A percentile compares a stretch with the other conserved stretches of the same genome.
These are phyloP conservation scores for Schizochytrium sp. DNA, from an alignment of 108 stramenopile species.

Conservation along the genomic window DNA sequence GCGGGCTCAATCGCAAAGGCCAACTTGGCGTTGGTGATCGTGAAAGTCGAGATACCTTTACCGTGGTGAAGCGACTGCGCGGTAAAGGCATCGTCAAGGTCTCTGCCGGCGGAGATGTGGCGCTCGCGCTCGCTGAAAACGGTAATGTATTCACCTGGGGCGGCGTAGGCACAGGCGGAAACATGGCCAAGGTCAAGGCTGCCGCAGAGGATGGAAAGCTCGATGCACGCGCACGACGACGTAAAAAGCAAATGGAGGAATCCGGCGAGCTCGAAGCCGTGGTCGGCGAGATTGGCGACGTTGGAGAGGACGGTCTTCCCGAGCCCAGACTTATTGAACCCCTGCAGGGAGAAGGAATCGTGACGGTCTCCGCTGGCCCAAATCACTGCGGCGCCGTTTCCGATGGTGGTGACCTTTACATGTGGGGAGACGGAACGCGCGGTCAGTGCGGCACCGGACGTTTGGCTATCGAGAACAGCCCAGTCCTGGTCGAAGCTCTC, in stretches of 20 bases:
- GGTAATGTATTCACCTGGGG: constrained; percentile 67
- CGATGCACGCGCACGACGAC: background rate
- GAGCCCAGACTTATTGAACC: constrained; percentile 53
- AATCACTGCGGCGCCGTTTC: constrained; percentile 49
- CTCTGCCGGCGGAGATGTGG: constrained; percentile 39
- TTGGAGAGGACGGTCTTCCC: background rate
- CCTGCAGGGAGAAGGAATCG: constrained; percentile 58
- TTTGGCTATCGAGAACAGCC: constrained; percentile 22
- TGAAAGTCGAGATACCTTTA: constrained; percentile 43
- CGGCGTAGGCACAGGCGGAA: constrained; percentile 45
- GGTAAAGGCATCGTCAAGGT: constrained; percentile 52
- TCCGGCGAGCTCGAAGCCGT: background rate
- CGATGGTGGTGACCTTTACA: constrained; percentile 42
- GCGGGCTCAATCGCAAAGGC: constrained; percentile 48
- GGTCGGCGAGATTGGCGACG: background rate
- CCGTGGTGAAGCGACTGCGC: constrained; percentile 42
- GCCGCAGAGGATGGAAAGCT: background rate
- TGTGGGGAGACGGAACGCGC: constrained; percentile 55
- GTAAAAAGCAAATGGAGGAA: background rate
- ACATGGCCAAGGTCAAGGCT: background rate
- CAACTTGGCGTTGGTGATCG: constrained; percentile 64
- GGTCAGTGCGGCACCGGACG: constrained; percentile 54
- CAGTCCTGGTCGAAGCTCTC: constrained; percentile 29
- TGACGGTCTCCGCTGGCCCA: constrained; percentile 44
- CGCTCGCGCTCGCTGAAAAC: constrained; percentile 56